Base-by-base conservation (phyloP, 768 basidiomycete genomes). In the Sarcodon aspratus region DNA sequence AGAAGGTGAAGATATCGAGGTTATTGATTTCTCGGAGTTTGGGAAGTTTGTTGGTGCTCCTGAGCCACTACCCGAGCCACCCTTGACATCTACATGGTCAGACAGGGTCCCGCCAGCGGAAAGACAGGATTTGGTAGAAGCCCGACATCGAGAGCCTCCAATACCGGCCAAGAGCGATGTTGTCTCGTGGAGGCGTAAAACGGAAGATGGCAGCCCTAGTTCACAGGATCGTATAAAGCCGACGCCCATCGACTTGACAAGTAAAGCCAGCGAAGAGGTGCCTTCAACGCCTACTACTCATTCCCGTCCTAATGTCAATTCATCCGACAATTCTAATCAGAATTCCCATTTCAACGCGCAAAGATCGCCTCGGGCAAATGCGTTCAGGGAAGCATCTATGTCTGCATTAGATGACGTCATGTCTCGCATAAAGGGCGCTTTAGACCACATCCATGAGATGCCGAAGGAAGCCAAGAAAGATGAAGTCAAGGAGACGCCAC, bases 401-500 rank as follows among this genome's bases (percentile, higher is more conserved):
- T 81, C 85, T 2, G 75, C 86, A 13, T 65, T 91, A 52, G 79
- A 87, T 58, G 86, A 92, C 59, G 76, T 79, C 27, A 88, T 92
- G 76, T 86, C 85, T 6, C 78, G 89, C 37, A 90, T 92, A 58
- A 91, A 82, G 58, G 88, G 85, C 33, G 89, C 82, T 11, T 58
- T 92, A 49, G 75, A 78, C 59, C 74, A 72, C 32, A 84, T 85
- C 79, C 82, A 61, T 13, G 48, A 80, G 50, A 66, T 69, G 17
- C 63, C 55, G 40, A 74, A 74, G 40, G 54, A 45, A 32, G 45
- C 8, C 17, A 31, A 27, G 45, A 31, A 46, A 27, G 13, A 27
- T 21, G 15, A 9, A 32, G 17, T 8, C 6, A 46, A n/a, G 51
- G 44, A 48, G 42, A 13, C 13, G 8, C 45, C 43, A 46, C 48